Evolutionary conservation across 192 early-diverging fungal genomes (phyloP), one percentile per base, ranked within the genome.

Genomic region (Entrophospora sp.): DNA sequence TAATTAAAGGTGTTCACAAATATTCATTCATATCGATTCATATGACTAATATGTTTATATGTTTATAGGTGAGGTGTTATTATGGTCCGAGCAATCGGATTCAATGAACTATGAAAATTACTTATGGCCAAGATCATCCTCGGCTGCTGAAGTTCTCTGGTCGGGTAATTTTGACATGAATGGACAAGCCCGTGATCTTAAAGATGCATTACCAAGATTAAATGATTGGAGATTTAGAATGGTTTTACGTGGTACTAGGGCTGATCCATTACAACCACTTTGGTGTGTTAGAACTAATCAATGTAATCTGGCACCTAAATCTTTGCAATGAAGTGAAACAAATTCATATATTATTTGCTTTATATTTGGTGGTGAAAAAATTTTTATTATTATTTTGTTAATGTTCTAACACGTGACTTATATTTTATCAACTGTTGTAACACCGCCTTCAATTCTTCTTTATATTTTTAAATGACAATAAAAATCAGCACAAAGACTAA

Each of bases 81-180:
- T 92, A 34, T 92, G 88, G 88, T 73, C 83, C 8, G 88, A 89
- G 72, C 85, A 88, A 72, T 71, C 81, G 2, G 90, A 92, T 64
- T 14, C 74, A 36, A 79, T 73, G n/a, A 78, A 81, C 37, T 66
- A 89, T 46, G 88, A 90, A 73, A 69, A 59, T 20, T 76, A 78
- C 22, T 70, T 91, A 34, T 91, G 89, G 88, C 89, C 89, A 16
- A 82, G 89, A 4, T 70, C 85, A 10, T 73, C 87, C 31, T 85
- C 87, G 1, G 83, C 80, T 52, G 89, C 89, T 1, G 88, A 91
- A 73, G 77, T 81, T 8, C 68, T 85, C 7, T 87, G 85, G 87
- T 80, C 83, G 27, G 81, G 86, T 24, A 81, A 81, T 66, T 68
- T 71, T 4, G 76, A 85, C 35, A 60, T 72, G 45, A 80, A 73